phyloP scores from a whole-genome alignment of 176 grass and related monocot genomes.

The Oryza nivara region DNA sequence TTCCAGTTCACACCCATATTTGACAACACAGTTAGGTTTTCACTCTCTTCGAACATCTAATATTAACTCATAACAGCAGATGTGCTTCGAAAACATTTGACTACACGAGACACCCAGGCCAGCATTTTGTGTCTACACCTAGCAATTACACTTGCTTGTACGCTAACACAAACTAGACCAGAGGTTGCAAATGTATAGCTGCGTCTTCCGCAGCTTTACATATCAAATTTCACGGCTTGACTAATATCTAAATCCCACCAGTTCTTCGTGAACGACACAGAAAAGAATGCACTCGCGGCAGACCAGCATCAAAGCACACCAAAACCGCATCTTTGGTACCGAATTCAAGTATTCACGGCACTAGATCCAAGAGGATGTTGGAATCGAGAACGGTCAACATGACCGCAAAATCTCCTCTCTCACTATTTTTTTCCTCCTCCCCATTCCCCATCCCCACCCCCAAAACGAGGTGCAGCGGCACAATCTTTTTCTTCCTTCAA shows the following conservation, averaged over 20 bases:
- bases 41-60: neutral
- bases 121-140: neutral
- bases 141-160: neutral
- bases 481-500: neutral
- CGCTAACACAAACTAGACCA: neutral
- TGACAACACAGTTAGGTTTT: neutral
- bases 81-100: neutral
- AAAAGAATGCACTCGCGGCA: neutral
- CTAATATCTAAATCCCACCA: neutral
- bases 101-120: neutral
- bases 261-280: neutral
- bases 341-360: neutral
- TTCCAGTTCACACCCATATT: neutral
- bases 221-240: neutral
- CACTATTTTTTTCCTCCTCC: neutral
- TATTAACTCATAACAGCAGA: neutral
- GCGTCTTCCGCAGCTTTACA: neutral
- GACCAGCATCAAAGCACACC: neutral
- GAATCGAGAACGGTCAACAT: neutral
- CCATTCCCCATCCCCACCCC: neutral
- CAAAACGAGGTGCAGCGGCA: neutral
- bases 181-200: neutral
- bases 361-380: conserved; percentile 2
- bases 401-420: neutral
- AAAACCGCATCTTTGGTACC: neutral